Evolutionary conservation across 192 early-diverging fungal genomes (phyloP).

Genomic region (Endogone sp.): DNA sequence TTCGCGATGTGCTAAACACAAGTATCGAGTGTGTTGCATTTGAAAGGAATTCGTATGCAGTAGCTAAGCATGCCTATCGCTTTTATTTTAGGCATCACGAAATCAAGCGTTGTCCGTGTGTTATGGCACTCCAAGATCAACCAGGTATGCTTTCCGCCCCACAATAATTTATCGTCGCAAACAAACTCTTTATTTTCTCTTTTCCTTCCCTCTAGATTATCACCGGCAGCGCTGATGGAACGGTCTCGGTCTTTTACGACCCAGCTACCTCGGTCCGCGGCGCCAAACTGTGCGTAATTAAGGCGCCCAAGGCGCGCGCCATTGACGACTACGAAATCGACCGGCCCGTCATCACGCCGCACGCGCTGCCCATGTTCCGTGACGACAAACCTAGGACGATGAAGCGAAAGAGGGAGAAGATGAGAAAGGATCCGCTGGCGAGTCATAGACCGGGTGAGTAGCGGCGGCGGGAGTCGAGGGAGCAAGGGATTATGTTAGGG

Average conservation of each 20-base stretch:
- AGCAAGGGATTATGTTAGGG: not conserved
- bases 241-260: conserved; percentile 74
- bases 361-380: conserved; percentile 84
- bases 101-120: conserved; percentile 66
- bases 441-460: conserved; percentile 64
- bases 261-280: conserved; percentile 63
- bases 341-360: conserved; percentile 81
- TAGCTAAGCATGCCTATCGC: not conserved
- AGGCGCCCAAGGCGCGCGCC: conserved; percentile 59
- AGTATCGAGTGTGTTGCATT: no score
- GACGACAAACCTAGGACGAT: conserved; percentile 58
- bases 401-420: conserved; percentile 74
- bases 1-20: no score
- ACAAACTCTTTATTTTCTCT: no score
- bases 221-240: conserved; percentile 71
- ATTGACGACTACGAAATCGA: conserved; percentile 59
- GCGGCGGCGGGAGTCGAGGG: not conserved
- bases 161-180: not conserved
- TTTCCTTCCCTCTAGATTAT: conserved; percentile 52
- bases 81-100: conserved; percentile 26
- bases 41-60: no score
- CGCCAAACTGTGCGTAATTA: conserved; percentile 63
- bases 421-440: conserved; percentile 64
- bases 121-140: conserved; percentile 88
- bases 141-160: conserved; percentile 49